Evolutionary conservation across 2,329 filamentous ascomycete species (phyloP).

Genomic region (Exophiala oligosperma): DNA sequence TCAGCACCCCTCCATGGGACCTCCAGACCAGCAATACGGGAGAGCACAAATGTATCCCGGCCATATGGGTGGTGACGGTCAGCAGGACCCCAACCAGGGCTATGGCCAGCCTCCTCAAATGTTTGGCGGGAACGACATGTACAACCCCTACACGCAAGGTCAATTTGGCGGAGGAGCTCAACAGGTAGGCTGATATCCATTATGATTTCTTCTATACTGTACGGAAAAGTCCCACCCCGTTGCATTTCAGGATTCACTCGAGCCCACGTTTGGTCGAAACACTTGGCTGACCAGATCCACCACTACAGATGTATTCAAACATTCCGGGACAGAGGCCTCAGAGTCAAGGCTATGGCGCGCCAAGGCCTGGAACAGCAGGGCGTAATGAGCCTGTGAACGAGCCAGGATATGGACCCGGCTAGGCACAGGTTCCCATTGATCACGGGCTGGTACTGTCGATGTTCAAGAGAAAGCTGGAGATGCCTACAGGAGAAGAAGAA

Average conservation of each 20-base stretch:
- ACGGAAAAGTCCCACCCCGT: neutral
- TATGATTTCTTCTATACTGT: neutral
- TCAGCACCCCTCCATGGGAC: conserved; percentile 61
- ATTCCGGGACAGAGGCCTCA: conserved; percentile 27
- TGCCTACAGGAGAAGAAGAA: neutral
- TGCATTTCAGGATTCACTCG: neutral
- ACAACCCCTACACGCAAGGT: conserved; percentile 73
- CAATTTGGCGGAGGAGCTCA: conserved; percentile 59
- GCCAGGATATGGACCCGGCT: conserved; percentile 30
- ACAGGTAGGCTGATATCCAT: conserved; percentile 60
- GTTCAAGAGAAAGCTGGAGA: neutral
- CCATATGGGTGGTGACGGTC: conserved; percentile 57
- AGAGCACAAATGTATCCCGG: conserved; percentile 79
- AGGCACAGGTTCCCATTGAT: neutral
- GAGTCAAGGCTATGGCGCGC: conserved; percentile 29
- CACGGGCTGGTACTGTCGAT: neutral
- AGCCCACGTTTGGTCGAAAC: neutral
- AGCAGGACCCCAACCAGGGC: conserved; percentile 66
- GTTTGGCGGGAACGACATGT: conserved; percentile 74
- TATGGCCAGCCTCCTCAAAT: conserved; percentile 77
- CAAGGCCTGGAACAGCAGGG: conserved; percentile 25
- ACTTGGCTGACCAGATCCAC: conserved; percentile 4
- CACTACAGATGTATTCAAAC: conserved; percentile 26
- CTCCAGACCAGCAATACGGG: conserved; percentile 76
- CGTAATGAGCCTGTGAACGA: conserved; percentile 25